These are phyloP conservation scores for Xylaria sp. DNA, from an alignment of 2,329 filamentous ascomycete species.

Conservation along the genomic window DNA sequence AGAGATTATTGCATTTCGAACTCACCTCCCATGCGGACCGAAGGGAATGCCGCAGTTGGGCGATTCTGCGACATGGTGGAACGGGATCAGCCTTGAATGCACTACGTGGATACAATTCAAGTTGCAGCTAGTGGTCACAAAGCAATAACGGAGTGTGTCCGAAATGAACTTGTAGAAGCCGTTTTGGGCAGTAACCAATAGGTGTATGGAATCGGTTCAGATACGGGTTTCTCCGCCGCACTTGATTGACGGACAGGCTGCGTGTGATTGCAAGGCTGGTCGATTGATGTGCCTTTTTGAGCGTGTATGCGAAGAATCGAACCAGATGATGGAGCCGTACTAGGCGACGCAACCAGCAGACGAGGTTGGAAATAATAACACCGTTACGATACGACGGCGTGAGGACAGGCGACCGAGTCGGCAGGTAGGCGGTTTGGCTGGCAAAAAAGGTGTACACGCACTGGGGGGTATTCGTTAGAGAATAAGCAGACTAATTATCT, in stretches of 20 bases:
- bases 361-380: slow-evolving; percentile 11
- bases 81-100: slow-evolving; percentile 25
- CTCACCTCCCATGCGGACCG: slow-evolving; percentile 96
- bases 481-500: slow-evolving; percentile 11
- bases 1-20: slow-evolving; percentile 26
- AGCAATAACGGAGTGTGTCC: slow-evolving; percentile 21
- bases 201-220: slow-evolving; percentile 15
- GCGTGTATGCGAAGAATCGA: slow-evolving; percentile 12
- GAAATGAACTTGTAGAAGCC: slow-evolving; percentile 26
- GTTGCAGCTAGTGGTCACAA: slow-evolving; percentile 28
- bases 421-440: slow-evolving; percentile 6
- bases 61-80: slow-evolving; percentile 34
- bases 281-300: slow-evolving; percentile 12
- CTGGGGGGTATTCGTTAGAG: slow-evolving; percentile 18
- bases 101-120: slow-evolving; percentile 23
- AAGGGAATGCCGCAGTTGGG: slow-evolving; percentile 78
- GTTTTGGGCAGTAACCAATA: slow-evolving; percentile 30
- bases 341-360: slow-evolving; percentile 4
- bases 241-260: slow-evolving; percentile 19
- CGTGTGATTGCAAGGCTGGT: slow-evolving; percentile 14
- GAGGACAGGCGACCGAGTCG: slow-evolving; percentile 12
- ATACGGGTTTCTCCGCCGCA: slow-evolving; percentile 16
- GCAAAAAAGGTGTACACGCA: slow-evolving; percentile 16
- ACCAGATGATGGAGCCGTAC: slow-evolving; percentile 8
- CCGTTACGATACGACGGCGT: slow-evolving; percentile 13